Evolutionary conservation across 2,329 filamentous ascomycete species (phyloP).

Genomic region (Tolypocladium nubicola): DNA sequence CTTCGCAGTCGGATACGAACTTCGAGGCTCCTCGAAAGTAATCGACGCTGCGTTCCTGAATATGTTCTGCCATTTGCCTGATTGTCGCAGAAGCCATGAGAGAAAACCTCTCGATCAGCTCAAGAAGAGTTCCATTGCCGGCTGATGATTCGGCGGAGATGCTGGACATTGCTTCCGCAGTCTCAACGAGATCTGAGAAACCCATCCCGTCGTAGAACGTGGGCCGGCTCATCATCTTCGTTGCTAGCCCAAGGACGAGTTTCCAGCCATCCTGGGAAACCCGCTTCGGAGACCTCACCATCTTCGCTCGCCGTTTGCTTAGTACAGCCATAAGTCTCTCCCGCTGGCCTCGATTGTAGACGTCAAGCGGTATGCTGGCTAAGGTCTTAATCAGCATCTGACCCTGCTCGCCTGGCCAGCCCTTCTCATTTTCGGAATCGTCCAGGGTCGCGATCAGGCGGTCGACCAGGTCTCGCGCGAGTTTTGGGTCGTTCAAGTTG

Average conservation of each 20-base stretch:
- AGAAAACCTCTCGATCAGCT: constrained; percentile 22
- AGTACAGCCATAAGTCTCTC: constrained; percentile 30
- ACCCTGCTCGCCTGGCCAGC: constrained; percentile 18
- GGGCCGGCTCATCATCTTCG: constrained; percentile 38
- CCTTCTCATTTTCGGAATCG: constrained; percentile 16
- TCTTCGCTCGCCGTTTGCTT: constrained; percentile 13
- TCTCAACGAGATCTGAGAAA: constrained; percentile 24
- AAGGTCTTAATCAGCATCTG: constrained; percentile 21
- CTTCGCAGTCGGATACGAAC: constrained; percentile 15
- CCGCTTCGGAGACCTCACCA: constrained; percentile 13
- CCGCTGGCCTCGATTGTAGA: constrained; percentile 30
- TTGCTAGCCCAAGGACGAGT: constrained; percentile 31
- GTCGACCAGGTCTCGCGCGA: constrained; percentile 20
- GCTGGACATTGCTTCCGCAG: constrained; percentile 21
- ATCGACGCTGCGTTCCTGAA: constrained; percentile 29
- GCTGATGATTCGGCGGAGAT: constrained; percentile 13
- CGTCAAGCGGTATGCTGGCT: constrained; percentile 23
- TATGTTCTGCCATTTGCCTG: constrained; percentile 32
- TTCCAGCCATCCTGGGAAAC: constrained; percentile 21
- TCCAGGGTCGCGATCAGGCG: constrained; percentile 18
- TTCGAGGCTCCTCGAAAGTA: constrained; percentile 22
- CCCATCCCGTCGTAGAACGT: constrained; percentile 38
- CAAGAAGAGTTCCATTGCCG: constrained; percentile 15
- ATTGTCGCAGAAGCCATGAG: constrained; percentile 20
- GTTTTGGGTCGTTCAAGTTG: constrained; percentile 22